Evolutionary conservation across 1,139 yeast species (phyloP).

Genomic region (Pichia sp.): DNA sequence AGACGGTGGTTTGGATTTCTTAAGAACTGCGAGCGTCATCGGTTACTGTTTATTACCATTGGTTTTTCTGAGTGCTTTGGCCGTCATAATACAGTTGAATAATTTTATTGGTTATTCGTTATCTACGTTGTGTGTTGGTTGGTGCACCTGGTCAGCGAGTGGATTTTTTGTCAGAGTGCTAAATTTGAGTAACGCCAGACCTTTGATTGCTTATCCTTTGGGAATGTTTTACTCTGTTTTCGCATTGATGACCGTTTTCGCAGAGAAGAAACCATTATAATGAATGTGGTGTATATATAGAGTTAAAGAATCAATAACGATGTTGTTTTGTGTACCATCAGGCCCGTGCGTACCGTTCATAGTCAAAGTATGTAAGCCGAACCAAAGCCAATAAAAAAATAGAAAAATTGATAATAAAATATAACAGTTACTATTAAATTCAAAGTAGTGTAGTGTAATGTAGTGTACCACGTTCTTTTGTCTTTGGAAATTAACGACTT

Average conservation of each 20-base stretch:
- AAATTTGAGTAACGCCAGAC: slow-evolving; percentile 77
- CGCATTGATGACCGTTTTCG: slow-evolving; percentile 90
- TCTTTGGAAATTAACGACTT: not conserved
- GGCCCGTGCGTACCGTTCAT: no score
- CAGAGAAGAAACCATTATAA: slow-evolving; percentile 20
- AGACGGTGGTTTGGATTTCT: slow-evolving; percentile 42
- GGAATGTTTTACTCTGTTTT: slow-evolving; percentile 88
- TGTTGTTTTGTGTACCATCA: no score
- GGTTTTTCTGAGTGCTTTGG: slow-evolving; percentile 63
- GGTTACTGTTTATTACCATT: slow-evolving; percentile 93
- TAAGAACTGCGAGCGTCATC: slow-evolving; percentile 79
- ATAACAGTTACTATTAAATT: no score
- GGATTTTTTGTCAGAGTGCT: slow-evolving; percentile 87
- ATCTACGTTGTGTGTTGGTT: slow-evolving; percentile 64
- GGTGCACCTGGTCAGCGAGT: slow-evolving; percentile 94
- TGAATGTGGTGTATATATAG: not conserved
- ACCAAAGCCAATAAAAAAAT: no score
- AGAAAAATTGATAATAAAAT: no score
- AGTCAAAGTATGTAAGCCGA: no score
- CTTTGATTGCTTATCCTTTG: slow-evolving; percentile 88
- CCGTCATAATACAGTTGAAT: slow-evolving; percentile 59
- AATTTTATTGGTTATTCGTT: slow-evolving; percentile 66
- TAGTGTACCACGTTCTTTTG: no score
- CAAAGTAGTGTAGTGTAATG: no score
- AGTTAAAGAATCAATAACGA: no score